Conservation (phyloP, 1,284 basidiomycete genomes). For the Rhodotorula sp. region DNA sequence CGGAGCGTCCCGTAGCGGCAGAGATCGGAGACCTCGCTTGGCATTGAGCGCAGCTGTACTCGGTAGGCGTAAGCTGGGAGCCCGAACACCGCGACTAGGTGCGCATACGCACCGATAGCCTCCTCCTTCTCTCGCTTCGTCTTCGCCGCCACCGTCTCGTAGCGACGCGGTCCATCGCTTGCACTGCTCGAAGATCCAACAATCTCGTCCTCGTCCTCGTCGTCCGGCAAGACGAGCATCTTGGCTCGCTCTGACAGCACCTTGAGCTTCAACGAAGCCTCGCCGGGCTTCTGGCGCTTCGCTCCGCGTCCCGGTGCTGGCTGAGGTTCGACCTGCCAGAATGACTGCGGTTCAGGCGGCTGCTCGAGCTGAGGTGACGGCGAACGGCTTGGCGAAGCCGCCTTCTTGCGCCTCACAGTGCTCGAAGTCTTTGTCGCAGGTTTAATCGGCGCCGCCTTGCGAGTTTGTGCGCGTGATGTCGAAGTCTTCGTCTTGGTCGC, state of each 20-base stretch:
- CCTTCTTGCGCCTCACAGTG: not conserved
- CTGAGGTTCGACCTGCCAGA: slow-evolving; percentile 20
- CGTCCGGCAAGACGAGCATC: slow-evolving; percentile 13
- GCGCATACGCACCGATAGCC: slow-evolving; percentile 10
- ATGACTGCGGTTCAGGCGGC: slow-evolving; percentile 15
- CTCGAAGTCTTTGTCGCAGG: not conserved
- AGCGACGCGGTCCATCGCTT: slow-evolving; percentile 2
- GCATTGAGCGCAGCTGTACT: slow-evolving; percentile 7
- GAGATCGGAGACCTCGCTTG: not conserved
- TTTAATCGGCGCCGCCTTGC: not conserved
- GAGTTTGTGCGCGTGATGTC: too few species aligned
- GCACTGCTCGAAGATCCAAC: not conserved
- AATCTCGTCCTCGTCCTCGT: slow-evolving; percentile 17
- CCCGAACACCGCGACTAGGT: not conserved
- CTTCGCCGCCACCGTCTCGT: slow-evolving; percentile 23
- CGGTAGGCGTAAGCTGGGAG: not conserved
- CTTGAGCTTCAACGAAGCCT: slow-evolving; percentile 10
- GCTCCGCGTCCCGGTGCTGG: not conserved
- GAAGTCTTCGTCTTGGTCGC: not conserved
- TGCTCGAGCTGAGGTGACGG: slow-evolving; percentile 16
- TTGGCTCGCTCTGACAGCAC: slow-evolving; percentile 14
- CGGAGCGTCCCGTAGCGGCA: not conserved
- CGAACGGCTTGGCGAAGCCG: slow-evolving; percentile 3
- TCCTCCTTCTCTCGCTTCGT: slow-evolving; percentile 19
- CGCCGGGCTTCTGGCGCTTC: slow-evolving; percentile 14